Base-by-base conservation (phyloP, 2,329 filamentous ascomycete species). In the Venturia asperata region DNA sequence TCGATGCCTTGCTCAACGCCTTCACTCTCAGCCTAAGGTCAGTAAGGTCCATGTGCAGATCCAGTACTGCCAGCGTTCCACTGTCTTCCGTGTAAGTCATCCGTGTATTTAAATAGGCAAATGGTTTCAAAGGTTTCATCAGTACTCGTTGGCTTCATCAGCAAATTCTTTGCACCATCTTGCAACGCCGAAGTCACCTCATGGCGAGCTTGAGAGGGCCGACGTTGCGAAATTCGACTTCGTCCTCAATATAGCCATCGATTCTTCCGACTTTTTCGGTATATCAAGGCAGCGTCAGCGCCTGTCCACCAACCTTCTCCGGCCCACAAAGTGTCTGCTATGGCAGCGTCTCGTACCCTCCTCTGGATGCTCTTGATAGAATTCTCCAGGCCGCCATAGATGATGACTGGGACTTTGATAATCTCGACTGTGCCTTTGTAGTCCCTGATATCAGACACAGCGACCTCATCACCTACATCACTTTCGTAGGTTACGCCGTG, bases 231-330 rank as follows among this genome's bases (percentile, higher is more conserved):
- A 24, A 11, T n/a, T 10, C 45, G 24, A n/a, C n/a, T 24, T 49
- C 21, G 11, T 11, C 21, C 52, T 58, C 30, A 58, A 21, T 37
- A 37, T 7, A 58, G 52, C 52, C 52, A 58, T n/a, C 27, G 27
- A 58, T 17, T 58, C 52, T 37, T 58, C 17, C 4, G 30, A 11
- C 52, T 58, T 58, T 7, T 37, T 19, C 52, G 27, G 19, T 58
- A 58, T 58, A n/a, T 58, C 30, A 37, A 7, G 17, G 30, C 52
- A 2, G 52, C 52, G 30, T 34, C 30, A 58, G 37, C n/a, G 19
- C 52, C 19, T n/a, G 52, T 39, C 52, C 52, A 58, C 52, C 52
- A 58, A 19, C 45, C 61, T 17, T 63, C 61, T 62, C 39, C 39
- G 27, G 30, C 39, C 39, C 60, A 42, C 15, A 47, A 19, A 19